Base-by-base conservation (phyloP, 305 asterid genomes). In the Stenogyne calaminthoides region DNA sequence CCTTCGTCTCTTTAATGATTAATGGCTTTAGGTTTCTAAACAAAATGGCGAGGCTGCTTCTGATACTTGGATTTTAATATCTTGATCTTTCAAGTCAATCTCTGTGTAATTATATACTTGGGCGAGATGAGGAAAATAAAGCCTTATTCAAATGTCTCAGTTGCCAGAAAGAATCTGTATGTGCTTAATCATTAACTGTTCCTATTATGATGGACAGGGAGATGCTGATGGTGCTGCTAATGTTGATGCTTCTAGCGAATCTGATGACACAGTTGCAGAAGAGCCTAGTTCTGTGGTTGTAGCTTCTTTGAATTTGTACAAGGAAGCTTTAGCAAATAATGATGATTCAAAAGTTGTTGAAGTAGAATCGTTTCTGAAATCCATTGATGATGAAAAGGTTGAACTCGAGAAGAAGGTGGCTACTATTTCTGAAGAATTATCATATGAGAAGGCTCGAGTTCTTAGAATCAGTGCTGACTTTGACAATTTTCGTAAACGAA, bases 401-500 rank as follows among this genome's bases (percentile, higher is more conserved):
- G 80, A 79, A 22, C 91, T 89, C 2, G 88, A 84, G 85, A 80
- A 69, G 58, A 84, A 85, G 75, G 83, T 84, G 56, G 81, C 82
- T 36, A 51, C 77, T 16, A 73, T 92, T 70, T 82, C 87, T 49
- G 89, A 87, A 70, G 95, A 87, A 52, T 67, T 90, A 14, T 83
- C 91, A 2, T 32, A 2, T n/a, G 96, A 85, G 83, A 87, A 39
- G 83, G 90, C 68, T 16, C 86, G 95, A 34, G 84, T 92, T 82
- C 86, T 92, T 69, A 88, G 97, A 75, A 83, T 90, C 22, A 82
- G 95, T 77, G 96, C 96, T 0, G 98, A 92, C 83, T 87, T 90
- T 42, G 92, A 90, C 82, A 90, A 90, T 81, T 88, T 90, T 77
- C 86, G 95, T 7, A 87, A 87, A 84, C 83, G 96, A 66, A 85